A percentile compares a stretch with the other conserved stretches of the same genome.
These are phyloP conservation scores for Termitomyces sp. DNA, from an alignment of 1,284 basidiomycete genomes.

Conservation along the genomic window DNA sequence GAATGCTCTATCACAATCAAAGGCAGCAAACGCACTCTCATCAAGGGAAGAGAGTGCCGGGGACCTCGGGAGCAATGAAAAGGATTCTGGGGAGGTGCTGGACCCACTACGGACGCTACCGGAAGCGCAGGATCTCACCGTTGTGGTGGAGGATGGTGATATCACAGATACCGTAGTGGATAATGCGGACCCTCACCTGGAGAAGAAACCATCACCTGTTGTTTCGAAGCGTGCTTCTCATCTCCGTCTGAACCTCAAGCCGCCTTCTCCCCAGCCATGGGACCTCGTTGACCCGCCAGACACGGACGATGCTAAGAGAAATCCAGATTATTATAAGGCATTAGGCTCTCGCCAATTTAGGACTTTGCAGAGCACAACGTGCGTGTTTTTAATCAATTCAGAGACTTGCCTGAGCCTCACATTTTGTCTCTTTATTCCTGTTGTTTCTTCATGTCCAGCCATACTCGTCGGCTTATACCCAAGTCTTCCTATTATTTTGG, in stretches of 20 bases:
- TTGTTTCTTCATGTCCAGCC: constrained; percentile 25
- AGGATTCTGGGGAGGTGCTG: background rate
- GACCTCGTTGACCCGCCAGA: constrained; percentile 48
- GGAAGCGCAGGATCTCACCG: constrained; percentile 12
- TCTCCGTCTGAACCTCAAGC: constrained; percentile 32
- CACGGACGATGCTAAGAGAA: constrained; percentile 29
- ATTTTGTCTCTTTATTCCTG: constrained; percentile 3
- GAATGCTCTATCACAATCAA: background rate
- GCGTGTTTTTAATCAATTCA: constrained; percentile 15
- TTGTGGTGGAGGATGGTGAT: constrained; percentile 22
- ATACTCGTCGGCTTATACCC: constrained; percentile 52
- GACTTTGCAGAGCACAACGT: constrained; percentile 30
- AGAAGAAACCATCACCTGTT: constrained; percentile 20
- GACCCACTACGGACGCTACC: constrained; percentile 12
- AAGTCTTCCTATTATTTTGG: constrained; percentile 79
- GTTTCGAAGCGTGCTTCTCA: constrained; percentile 28
- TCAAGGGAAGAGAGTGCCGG: background rate
- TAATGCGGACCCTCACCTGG: constrained; percentile 20
- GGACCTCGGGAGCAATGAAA: constrained; percentile 2
- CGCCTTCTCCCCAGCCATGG: constrained; percentile 55
- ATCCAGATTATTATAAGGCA: constrained; percentile 37
- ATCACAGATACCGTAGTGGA: constrained; percentile 24
- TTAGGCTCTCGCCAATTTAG: constrained; percentile 30
- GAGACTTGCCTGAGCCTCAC: constrained; percentile 4
- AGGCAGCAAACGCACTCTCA: background rate